Conservation (phyloP, 2,329 filamentous ascomycete species). For the Pseudogymnoascus sp. region DNA sequence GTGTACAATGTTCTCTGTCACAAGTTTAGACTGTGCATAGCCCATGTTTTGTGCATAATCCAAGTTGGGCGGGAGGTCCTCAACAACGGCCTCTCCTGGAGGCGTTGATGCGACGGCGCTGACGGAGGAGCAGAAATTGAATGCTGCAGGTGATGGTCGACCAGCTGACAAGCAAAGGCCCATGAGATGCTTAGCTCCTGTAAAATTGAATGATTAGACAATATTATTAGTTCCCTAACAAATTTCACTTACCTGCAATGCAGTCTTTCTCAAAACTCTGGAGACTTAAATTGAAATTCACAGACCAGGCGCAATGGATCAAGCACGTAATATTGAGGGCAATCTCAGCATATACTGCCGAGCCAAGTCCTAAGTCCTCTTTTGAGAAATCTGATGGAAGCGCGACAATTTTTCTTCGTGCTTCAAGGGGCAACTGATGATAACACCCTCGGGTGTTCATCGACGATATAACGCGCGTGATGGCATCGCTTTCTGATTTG, state of each 20-base stretch:
- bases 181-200: conserved; percentile 13
- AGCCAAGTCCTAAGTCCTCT: conserved; percentile 36
- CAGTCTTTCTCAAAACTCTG: conserved; percentile 2
- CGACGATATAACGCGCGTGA: conserved; percentile 31
- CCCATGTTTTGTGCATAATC: conserved; percentile 42
- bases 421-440: conserved; percentile 20
- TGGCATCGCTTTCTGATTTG: conserved; percentile 28
- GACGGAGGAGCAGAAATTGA: conserved; percentile 37
- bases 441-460: conserved; percentile 35
- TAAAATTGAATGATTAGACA: not conserved
- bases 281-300: not conserved
- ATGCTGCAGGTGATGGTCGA: conserved; percentile 21
- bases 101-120: conserved; percentile 31
- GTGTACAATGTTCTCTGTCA: conserved; percentile 41
- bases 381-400: conserved; percentile 37
- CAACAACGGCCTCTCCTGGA: conserved; percentile 29
- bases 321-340: conserved; percentile 34
- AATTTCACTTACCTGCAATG: conserved; percentile 9
- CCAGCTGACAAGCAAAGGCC: conserved; percentile 11
- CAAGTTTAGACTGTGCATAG: conserved; percentile 45
- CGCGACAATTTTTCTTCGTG: conserved; percentile 32
- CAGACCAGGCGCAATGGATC: conserved; percentile 44
- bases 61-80: conserved; percentile 28
- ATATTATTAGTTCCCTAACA: not conserved
- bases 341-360: not conserved